A percentile compares a stretch with the other conserved stretches of the same genome.
These are phyloP conservation scores for Lecanicillium sp. DNA, from an alignment of 2,329 filamentous ascomycete species.

Conservation along the genomic window DNA sequence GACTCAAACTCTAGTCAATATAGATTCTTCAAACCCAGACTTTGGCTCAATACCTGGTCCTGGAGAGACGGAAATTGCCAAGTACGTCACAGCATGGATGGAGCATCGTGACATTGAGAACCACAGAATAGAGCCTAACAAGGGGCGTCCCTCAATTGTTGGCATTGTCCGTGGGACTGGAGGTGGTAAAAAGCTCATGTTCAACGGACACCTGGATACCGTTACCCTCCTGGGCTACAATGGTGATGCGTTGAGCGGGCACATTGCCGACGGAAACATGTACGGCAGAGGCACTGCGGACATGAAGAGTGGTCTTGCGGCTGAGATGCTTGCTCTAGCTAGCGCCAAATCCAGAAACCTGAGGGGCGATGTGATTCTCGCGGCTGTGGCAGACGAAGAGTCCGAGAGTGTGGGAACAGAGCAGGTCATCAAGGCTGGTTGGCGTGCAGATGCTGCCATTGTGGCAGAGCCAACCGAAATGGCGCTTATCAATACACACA, in stretches of 20 bases:
- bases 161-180: conserved; percentile 32
- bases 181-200: conserved; percentile 32
- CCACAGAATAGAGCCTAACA: conserved; percentile 30
- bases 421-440: conserved; percentile 34
- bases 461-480: conserved; percentile 31
- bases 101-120: conserved; percentile 35
- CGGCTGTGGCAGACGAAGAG: conserved; percentile 39
- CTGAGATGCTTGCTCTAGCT: conserved; percentile 26
- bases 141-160: conserved; percentile 34
- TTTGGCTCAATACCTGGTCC: not conserved
- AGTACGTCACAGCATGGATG: conserved; percentile 34
- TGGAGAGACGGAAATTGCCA: conserved; percentile 29
- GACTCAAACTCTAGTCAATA: too few relatives aligned
- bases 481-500: conserved; percentile 29
- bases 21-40: too few relatives aligned
- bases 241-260: conserved; percentile 11
- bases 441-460: conserved; percentile 36
- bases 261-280: conserved; percentile 20
- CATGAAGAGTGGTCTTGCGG: conserved; percentile 36
- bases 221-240: conserved; percentile 32
- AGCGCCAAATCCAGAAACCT: conserved; percentile 22
- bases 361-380: conserved; percentile 34
- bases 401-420: conserved; percentile 33
- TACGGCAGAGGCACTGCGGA: conserved; percentile 31
- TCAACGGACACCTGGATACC: conserved; percentile 38